phyloP scores from a whole-genome alignment of 1,284 basidiomycete genomes.

The Moniliella sp. region DNA sequence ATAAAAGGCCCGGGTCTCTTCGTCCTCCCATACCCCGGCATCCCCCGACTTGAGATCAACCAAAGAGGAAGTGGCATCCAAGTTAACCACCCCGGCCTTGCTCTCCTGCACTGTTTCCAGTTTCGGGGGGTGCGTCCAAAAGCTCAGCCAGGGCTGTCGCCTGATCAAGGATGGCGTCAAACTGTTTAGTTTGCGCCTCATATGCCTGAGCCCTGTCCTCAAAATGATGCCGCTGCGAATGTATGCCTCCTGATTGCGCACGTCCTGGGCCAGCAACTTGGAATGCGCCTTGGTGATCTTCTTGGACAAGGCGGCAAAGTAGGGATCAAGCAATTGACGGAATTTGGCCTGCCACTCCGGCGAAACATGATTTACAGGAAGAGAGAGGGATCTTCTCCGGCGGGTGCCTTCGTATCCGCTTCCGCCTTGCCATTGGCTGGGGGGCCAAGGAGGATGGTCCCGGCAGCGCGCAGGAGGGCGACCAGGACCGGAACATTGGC shows the following conservation, averaged over 20 bases:
- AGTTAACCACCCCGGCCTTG: too few species aligned
- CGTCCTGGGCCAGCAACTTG: conserved; percentile 45
- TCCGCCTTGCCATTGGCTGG: background rate
- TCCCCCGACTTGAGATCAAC: too few species aligned
- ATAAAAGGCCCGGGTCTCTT: conserved; percentile 81
- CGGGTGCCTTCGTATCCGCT: too few species aligned
- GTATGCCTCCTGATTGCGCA: conserved; percentile 88
- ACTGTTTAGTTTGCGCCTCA: conserved; percentile 86
- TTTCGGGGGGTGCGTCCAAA: conserved; percentile 52
- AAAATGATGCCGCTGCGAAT: conserved; percentile 96
- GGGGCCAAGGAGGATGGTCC: conserved; percentile 49
- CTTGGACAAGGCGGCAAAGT: conserved; percentile 73
- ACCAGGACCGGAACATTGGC: conserved; percentile 63
- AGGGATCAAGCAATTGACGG: conserved; percentile 72
- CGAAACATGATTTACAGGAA: conserved; percentile 38
- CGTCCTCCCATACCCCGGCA: conserved; percentile 87
- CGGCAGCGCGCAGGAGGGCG: conserved; percentile 63
- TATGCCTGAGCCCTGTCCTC: conserved; percentile 95
- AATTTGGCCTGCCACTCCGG: conserved; percentile 66
- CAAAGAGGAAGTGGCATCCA: conserved; percentile 36
- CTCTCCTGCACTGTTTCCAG: conserved; percentile 51
- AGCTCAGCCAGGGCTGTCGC: conserved; percentile 57
- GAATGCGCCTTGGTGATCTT: conserved; percentile 57
- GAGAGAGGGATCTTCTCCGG: background rate
- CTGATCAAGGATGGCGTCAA: conserved; percentile 50